A percentile compares a stretch with the other conserved stretches of the same genome.
Conservation (phyloP, 306 rosid genomes). For the Urtica urens region DNA sequence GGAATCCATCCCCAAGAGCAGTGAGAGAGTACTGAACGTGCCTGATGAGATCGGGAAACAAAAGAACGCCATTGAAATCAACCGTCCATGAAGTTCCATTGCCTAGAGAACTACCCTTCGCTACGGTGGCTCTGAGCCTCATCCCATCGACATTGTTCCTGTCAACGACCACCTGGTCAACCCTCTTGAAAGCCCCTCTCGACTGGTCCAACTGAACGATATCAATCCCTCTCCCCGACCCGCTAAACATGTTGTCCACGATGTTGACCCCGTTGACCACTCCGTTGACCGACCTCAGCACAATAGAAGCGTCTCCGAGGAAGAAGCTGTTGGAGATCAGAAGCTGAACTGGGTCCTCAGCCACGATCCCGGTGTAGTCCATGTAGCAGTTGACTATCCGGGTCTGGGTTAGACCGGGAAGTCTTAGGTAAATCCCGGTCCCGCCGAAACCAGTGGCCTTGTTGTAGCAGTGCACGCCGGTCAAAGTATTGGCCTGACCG, state of each 20-base stretch:
- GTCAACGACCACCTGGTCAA: constrained; percentile 61
- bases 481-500: constrained; percentile 58
- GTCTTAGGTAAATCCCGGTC: constrained; percentile 52
- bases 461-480: constrained; percentile 87
- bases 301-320: constrained; percentile 72
- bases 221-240: constrained; percentile 37
- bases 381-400: constrained; percentile 74
- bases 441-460: constrained; percentile 93
- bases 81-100: constrained; percentile 59
- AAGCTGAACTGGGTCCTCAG: constrained; percentile 86
- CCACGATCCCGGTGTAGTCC: constrained; percentile 79
- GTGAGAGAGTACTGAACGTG: constrained; percentile 65
- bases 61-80: constrained; percentile 48
- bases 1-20: constrained; percentile 22
- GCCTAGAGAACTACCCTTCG: constrained; percentile 35
- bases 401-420: constrained; percentile 67
- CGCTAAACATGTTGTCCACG: constrained; percentile 82
- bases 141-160: constrained; percentile 65
- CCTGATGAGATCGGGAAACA: constrained; percentile 58
- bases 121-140: constrained; percentile 51
- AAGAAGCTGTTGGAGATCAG: constrained; percentile 61
- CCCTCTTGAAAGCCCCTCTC: constrained; percentile 38
- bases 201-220: constrained; percentile 62
- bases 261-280: constrained; percentile 46
- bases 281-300: constrained; percentile 60